phyloP scores from a whole-genome alignment of 352 stramenopile genomes.

The Phytophthora hibernalis region DNA sequence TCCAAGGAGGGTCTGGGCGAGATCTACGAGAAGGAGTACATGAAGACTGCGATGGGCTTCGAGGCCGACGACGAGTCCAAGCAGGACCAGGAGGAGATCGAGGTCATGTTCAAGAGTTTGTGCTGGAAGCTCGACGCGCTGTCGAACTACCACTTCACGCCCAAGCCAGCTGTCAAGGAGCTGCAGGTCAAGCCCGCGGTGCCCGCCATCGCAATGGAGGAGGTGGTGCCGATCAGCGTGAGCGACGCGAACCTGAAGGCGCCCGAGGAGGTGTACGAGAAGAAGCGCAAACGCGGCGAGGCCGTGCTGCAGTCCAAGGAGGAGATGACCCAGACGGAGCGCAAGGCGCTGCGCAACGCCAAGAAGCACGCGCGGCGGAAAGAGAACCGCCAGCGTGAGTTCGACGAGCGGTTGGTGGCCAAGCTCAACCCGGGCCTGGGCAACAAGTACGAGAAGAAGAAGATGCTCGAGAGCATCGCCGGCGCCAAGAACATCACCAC shows the following conservation, averaged over 20 bases:
- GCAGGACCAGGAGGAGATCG: slow-evolving; percentile 95
- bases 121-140: slow-evolving; percentile 96
- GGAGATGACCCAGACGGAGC: slow-evolving; percentile 90
- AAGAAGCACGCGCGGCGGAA: slow-evolving; percentile 95
- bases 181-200: slow-evolving; percentile 85
- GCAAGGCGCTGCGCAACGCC: slow-evolving; percentile 83
- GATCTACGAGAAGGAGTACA: slow-evolving; percentile 96
- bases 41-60: slow-evolving; percentile 95
- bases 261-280: slow-evolving; percentile 86
- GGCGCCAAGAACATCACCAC: slow-evolving; percentile 85
- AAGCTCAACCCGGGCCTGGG: slow-evolving; percentile 95
- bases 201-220: slow-evolving; percentile 86
- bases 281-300: slow-evolving; percentile 89
- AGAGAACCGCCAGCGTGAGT: slow-evolving; percentile 87
- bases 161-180: slow-evolving; percentile 93
- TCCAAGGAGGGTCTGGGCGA: slow-evolving; percentile 92
- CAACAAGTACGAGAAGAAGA: slow-evolving; percentile 97
- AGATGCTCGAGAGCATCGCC: slow-evolving; percentile 85
- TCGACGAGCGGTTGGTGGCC: slow-evolving; percentile 93
- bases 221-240: slow-evolving; percentile 84
- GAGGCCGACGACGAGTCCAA: slow-evolving; percentile 92
- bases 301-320: slow-evolving; percentile 83
- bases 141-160: slow-evolving; percentile 97
- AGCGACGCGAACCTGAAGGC: slow-evolving; percentile 87
- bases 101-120: slow-evolving; percentile 94